phyloP scores from a whole-genome alignment of 1,284 basidiomycete genomes.

The Apiotrichum veenhuisii region DNA sequence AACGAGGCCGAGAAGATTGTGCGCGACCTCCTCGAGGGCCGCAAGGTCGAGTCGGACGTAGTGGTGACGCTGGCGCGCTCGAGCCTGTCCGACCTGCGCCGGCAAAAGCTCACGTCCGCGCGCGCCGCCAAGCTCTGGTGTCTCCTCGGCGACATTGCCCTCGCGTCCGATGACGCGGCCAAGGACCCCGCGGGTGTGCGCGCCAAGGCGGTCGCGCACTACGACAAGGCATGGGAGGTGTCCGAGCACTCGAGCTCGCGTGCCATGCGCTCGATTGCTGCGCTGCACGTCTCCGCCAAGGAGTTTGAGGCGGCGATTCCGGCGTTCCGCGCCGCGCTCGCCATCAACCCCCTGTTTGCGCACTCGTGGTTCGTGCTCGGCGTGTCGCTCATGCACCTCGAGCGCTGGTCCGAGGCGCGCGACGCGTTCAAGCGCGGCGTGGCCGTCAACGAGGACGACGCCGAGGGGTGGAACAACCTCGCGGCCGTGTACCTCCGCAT shows the following conservation, averaged over 20 bases:
- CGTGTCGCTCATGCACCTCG: conserved; percentile 74
- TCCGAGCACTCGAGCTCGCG: conserved; percentile 76
- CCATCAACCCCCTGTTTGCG: conserved; percentile 82
- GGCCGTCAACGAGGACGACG: conserved; percentile 89
- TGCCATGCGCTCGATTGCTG: conserved; percentile 86
- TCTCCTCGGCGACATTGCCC: conserved; percentile 87
- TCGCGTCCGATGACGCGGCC: conserved; percentile 44
- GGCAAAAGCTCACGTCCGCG: conserved; percentile 59
- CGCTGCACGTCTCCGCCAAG: conserved; percentile 67
- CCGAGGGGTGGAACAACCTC: conserved; percentile 97
- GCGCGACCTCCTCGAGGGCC: conserved; percentile 73
- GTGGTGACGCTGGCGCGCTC: conserved; percentile 63
- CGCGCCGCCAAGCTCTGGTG: conserved; percentile 94
- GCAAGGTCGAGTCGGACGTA: conserved; percentile 71
- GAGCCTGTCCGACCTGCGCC: conserved; percentile 52
- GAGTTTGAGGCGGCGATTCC: conserved; percentile 64
- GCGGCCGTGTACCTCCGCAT: conserved; percentile 90
- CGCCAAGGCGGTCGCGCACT: conserved; percentile 63
- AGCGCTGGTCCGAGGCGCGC: conserved; percentile 78
- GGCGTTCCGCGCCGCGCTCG: conserved; percentile 69
- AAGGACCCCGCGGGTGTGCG: conserved; percentile 28
- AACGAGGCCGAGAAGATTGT: conserved; percentile 75
- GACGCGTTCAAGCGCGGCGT: conserved; percentile 84
- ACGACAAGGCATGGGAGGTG: conserved; percentile 77
- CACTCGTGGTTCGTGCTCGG: conserved; percentile 95